These are phyloP conservation scores for Pseudohalonectria lignicola DNA, from an alignment of 2,329 filamentous ascomycete genomes.

Conservation along the genomic window DNA sequence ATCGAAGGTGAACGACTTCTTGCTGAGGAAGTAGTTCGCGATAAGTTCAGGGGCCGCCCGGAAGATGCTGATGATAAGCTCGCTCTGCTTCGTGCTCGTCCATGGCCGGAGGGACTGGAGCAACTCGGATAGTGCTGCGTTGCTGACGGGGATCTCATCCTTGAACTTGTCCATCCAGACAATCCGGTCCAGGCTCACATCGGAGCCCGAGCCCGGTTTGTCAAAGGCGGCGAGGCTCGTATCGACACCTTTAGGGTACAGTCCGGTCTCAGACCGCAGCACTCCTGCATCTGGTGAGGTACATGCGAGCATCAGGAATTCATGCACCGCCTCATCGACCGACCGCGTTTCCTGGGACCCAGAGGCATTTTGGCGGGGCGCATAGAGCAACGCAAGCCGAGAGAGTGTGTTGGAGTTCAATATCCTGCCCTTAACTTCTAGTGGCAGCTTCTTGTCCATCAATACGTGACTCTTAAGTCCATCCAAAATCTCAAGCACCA, in stretches of 20 bases:
- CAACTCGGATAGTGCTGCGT: conserved; percentile 69
- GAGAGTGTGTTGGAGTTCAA: conserved; percentile 66
- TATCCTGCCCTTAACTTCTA: conserved; percentile 62
- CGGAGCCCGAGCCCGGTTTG: conserved; percentile 11
- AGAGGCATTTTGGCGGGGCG: conserved; percentile 37
- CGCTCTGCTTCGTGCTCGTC: conserved; percentile 68
- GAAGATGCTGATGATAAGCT: conserved; percentile 74
- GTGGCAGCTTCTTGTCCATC: conserved; percentile 61
- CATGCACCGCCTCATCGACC: conserved; percentile 60
- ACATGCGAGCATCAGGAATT: conserved; percentile 65
- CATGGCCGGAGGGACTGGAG: conserved; percentile 72
- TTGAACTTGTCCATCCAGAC: conserved; percentile 59
- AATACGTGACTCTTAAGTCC: conserved; percentile 61
- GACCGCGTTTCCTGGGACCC: conserved; percentile 43
- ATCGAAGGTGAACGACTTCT: conserved; percentile 73
- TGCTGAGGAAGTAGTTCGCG: conserved; percentile 75
- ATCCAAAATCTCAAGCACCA: conserved; percentile 66
- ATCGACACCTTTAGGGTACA: conserved; percentile 60
- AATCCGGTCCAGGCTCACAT: conserved; percentile 57
- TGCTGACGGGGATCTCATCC: conserved; percentile 62
- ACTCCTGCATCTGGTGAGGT: conserved; percentile 64
- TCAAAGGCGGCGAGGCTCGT: background rate
- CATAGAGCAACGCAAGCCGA: conserved; percentile 62
- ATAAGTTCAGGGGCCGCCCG: conserved; percentile 73
- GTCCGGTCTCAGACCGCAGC: conserved; percentile 65